Percentiles rank a stretch among this genome's conserved stretches.
These are phyloP conservation scores for Mitragyna speciosa DNA, from an alignment of 257 asterid species.

Conservation along the genomic window DNA sequence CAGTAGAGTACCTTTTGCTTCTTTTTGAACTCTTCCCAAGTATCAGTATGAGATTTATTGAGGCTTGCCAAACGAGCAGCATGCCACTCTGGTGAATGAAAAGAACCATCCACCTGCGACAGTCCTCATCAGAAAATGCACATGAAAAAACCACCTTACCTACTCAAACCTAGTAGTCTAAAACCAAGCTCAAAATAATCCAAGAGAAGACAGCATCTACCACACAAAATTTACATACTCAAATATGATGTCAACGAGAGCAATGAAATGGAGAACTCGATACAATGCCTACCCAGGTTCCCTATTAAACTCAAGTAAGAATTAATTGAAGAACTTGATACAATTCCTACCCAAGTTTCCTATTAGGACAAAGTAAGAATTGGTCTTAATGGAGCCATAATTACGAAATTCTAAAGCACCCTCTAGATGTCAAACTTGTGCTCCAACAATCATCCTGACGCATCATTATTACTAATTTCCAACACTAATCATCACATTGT, in stretches of 20 bases:
- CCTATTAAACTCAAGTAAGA: neutral
- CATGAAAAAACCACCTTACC: conserved; percentile 18
- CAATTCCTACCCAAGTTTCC: neutral
- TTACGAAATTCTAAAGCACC: neutral
- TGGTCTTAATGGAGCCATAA: neutral
- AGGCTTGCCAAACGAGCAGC: conserved; percentile 99
- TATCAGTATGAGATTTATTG: conserved; percentile 90
- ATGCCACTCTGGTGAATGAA: conserved; percentile 99
- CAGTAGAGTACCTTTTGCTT: conserved; percentile 75
- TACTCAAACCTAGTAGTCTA: conserved; percentile 12
- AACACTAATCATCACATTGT: neutral
- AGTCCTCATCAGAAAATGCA: conserved; percentile 71
- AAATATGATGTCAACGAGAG: neutral
- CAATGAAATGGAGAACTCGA: neutral
- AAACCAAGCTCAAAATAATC: neutral
- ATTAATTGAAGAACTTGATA: neutral
- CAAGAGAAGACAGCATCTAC: neutral
- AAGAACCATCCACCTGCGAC: conserved; percentile 99
- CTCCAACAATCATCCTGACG: neutral
- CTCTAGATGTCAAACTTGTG: neutral
- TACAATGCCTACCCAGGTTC: neutral
- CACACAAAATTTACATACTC: neutral
- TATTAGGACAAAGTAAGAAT: neutral
- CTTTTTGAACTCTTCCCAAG: conserved; percentile 97
- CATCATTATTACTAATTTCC: neutral